These are phyloP conservation scores for Hirschfeldia incana DNA, from an alignment of 345 rosid genomes.

Conservation along the genomic window DNA sequence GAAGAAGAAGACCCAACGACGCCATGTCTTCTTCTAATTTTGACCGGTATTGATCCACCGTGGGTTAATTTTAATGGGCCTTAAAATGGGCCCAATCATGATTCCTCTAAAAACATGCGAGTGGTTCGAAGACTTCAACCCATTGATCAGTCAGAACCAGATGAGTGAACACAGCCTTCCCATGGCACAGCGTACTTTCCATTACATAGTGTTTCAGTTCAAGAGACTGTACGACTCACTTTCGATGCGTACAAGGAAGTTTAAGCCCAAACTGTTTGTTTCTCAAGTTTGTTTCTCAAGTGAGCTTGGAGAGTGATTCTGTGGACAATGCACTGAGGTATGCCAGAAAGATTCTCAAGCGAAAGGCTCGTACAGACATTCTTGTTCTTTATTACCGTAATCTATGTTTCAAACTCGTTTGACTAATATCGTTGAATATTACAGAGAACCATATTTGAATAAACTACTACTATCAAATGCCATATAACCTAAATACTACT, in stretches of 20 bases:
- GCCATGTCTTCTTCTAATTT: constrained; percentile 3
- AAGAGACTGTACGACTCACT: constrained; percentile 58
- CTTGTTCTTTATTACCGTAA: background rate
- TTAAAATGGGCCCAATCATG: background rate
- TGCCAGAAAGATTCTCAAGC: constrained; percentile 58
- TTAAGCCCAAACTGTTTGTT: constrained; percentile 58
- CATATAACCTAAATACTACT: background rate
- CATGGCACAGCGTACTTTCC: constrained; percentile 64
- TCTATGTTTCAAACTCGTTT: background rate
- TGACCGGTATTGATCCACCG: background rate
- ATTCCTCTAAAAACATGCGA: constrained; percentile 65
- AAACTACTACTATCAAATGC: background rate
- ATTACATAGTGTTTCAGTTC: constrained; percentile 69
- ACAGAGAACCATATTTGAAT: background rate
- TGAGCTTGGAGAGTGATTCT: constrained; percentile 60
- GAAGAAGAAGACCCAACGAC: background rate
- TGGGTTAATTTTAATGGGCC: background rate
- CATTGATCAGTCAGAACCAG: constrained; percentile 52
- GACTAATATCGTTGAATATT: background rate
- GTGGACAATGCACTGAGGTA: constrained; percentile 64
- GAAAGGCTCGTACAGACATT: too few relatives aligned
- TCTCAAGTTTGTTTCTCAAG: constrained; percentile 17
- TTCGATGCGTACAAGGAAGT: constrained; percentile 17
- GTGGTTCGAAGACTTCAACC: constrained; percentile 77
- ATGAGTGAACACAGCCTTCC: constrained; percentile 42